Percentiles rank a stretch among this genome's conserved stretches.
phyloP scores from a whole-genome alignment of 1,139 yeast species.

The Hansenula sp. region DNA sequence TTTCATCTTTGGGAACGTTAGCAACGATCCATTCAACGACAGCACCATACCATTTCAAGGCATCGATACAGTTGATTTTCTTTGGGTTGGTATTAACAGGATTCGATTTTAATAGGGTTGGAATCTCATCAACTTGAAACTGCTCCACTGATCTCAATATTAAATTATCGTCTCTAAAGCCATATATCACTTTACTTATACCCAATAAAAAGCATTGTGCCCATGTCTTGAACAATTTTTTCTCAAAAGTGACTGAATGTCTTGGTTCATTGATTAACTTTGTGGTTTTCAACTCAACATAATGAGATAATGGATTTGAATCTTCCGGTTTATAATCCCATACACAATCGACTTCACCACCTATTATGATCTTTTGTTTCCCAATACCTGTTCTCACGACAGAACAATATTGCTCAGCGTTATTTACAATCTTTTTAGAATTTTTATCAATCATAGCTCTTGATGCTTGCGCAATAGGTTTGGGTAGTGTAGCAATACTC shows the following conservation, averaged over 20 bases:
- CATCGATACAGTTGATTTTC: slow-evolving; percentile 65
- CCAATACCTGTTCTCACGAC: slow-evolving; percentile 87
- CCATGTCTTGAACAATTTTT: slow-evolving; percentile 77
- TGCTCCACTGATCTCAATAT: slow-evolving; percentile 66
- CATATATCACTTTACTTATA: slow-evolving; percentile 71
- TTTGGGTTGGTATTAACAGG: slow-evolving; percentile 34
- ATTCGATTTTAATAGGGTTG: slow-evolving; percentile 41
- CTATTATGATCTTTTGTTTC: slow-evolving; percentile 59
- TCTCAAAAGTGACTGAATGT: slow-evolving; percentile 62
- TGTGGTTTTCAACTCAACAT: slow-evolving; percentile 81
- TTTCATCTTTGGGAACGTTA: slow-evolving; percentile 48
- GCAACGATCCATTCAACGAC: slow-evolving; percentile 71
- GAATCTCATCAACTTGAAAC: slow-evolving; percentile 74
- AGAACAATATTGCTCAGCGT: slow-evolving; percentile 72
- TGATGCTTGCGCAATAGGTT: slow-evolving; percentile 70
- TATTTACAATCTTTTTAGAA: slow-evolving; percentile 52
- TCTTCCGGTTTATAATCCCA: slow-evolving; percentile 58
- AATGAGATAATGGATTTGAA: slow-evolving; percentile 57
- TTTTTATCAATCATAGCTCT: slow-evolving; percentile 68
- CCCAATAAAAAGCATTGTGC: slow-evolving; percentile 92
- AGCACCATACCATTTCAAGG: slow-evolving; percentile 84
- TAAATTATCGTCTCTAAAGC: slow-evolving; percentile 76
- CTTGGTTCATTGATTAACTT: slow-evolving; percentile 48
- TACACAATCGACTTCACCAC: slow-evolving; percentile 90
- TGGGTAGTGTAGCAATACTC: slow-evolving; percentile 65